Evolutionary conservation across 1,139 yeast genomes (phyloP).

Genomic region (Nakaseomyces delphensis): DNA sequence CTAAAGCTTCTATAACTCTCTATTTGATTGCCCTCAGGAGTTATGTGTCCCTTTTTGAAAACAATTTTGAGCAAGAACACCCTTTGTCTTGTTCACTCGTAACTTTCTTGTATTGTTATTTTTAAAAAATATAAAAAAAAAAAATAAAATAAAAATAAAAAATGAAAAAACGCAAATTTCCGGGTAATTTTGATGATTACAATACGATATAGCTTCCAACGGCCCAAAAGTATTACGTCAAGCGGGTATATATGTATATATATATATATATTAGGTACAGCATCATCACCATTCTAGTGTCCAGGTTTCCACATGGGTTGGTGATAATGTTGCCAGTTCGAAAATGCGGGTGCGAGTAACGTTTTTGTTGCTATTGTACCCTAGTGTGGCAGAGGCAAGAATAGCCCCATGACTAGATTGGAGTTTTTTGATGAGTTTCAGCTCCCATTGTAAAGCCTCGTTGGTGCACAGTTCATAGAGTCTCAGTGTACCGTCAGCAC

Average conservation of each 20-base stretch:
- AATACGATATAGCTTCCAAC: no score
- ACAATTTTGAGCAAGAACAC: no score
- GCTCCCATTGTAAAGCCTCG: conserved; percentile 18
- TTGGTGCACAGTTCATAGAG: conserved; percentile 25
- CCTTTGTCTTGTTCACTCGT: no score
- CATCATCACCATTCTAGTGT: neutral
- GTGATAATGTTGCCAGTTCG: neutral
- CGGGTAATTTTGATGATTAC: neutral
- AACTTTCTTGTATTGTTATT: no score
- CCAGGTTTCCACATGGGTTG: neutral
- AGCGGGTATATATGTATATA: no score
- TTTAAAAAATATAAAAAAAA: neutral
- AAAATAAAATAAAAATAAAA: neutral
- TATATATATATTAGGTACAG: no score
- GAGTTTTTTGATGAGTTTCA: conserved; percentile 16
- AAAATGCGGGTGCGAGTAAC: neutral
- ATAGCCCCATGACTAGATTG: conserved; percentile 16
- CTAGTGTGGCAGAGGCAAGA: conserved; percentile 12
- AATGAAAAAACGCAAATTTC: neutral
- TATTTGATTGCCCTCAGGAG: no score
- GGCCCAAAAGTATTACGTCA: no score
- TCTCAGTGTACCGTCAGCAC: conserved; percentile 26
- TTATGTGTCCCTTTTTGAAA: no score
- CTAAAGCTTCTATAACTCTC: no score
- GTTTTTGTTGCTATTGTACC: neutral